A percentile compares a stretch with the other conserved stretches of the same genome.
phyloP scores from a whole-genome alignment of 495 filamentous ascomycete genomes.

The Neurospora sp. region DNA sequence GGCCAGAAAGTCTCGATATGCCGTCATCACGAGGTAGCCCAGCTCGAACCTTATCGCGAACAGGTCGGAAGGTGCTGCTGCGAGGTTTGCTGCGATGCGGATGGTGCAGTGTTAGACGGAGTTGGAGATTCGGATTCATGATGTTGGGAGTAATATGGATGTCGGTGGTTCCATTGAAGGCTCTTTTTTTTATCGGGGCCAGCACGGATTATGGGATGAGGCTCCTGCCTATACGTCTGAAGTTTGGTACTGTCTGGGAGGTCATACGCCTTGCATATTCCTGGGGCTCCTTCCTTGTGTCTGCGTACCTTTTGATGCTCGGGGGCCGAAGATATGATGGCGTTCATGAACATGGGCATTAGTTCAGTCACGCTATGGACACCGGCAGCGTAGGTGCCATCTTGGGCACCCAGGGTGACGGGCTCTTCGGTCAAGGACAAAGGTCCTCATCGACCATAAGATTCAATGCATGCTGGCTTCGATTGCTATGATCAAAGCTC shows the following conservation, averaged over 20 bases:
- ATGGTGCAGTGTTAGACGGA: slow-evolving; percentile 8
- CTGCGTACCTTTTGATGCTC: slow-evolving; percentile 96
- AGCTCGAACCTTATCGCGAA: not conserved
- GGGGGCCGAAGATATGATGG: slow-evolving; percentile 79
- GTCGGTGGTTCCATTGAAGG: slow-evolving; percentile 19
- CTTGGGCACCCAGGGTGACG: slow-evolving; percentile 61
- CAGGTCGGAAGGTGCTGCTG: not conserved
- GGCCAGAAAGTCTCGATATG: not conserved
- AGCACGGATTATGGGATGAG: not conserved
- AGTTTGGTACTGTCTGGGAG: not conserved
- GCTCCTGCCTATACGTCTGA: not conserved
- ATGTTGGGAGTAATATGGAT: not conserved
- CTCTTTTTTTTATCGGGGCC: not conserved
- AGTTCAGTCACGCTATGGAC: slow-evolving; percentile 95
- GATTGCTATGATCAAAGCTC: too few species aligned
- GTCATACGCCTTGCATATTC: not conserved
- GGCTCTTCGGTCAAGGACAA: slow-evolving; percentile 13
- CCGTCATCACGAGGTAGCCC: not conserved
- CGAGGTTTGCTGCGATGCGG: slow-evolving; percentile 15
- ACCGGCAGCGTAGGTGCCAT: slow-evolving; percentile 89
- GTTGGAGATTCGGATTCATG: slow-evolving; percentile 27
- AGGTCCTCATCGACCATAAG: too few species aligned
- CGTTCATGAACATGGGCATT: slow-evolving; percentile 86
- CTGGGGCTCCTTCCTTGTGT: not conserved
- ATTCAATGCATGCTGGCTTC: too few species aligned